These are phyloP conservation scores for Ambrosia artemisiifolia DNA, from an alignment of 129 eudicot species.

Conservation along the genomic window DNA sequence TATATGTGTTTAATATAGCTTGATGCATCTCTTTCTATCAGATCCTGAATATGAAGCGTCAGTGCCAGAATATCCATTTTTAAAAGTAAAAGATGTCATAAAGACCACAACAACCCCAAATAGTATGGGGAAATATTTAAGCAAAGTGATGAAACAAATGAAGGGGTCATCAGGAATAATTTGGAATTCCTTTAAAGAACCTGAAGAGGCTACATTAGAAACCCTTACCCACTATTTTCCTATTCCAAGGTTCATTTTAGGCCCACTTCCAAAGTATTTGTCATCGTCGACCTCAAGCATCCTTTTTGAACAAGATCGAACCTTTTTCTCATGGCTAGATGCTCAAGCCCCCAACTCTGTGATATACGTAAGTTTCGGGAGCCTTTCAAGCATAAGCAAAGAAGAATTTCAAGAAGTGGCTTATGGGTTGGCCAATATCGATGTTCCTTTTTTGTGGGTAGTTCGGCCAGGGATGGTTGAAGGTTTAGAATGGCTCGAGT, in stretches of 20 bases:
- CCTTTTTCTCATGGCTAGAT: conserved; percentile 35
- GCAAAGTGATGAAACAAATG: not conserved
- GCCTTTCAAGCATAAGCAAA: conserved; percentile 14
- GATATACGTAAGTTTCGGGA: conserved; percentile 32
- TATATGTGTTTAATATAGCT: too few species aligned
- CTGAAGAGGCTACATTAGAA: conserved; percentile 20
- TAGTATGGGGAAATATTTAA: not conserved
- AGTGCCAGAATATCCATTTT: not conserved
- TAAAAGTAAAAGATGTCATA: not conserved
- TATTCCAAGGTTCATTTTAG: conserved; percentile 23
- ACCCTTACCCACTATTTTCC: conserved; percentile 11
- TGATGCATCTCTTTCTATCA: too few species aligned
- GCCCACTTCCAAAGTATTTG: conserved; percentile 34
- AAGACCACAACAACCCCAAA: conserved; percentile 1
- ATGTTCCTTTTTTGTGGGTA: conserved; percentile 1
- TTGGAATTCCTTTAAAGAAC: conserved; percentile 30
- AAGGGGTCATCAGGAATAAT: conserved; percentile 22
- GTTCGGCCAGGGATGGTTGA: too few species aligned
- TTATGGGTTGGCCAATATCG: conserved; percentile 17
- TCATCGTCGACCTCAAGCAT: conserved; percentile 20
- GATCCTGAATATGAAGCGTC: not conserved
- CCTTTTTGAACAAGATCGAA: conserved; percentile 27
- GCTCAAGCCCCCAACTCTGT: conserved; percentile 26
- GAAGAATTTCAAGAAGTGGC: conserved; percentile 16
- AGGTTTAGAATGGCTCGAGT: not conserved